Percentiles rank a stretch among this genome's conserved stretches.
Evolutionary conservation across 1,139 yeast species (phyloP).

Genomic region (Magnusiomyces ingens): DNA sequence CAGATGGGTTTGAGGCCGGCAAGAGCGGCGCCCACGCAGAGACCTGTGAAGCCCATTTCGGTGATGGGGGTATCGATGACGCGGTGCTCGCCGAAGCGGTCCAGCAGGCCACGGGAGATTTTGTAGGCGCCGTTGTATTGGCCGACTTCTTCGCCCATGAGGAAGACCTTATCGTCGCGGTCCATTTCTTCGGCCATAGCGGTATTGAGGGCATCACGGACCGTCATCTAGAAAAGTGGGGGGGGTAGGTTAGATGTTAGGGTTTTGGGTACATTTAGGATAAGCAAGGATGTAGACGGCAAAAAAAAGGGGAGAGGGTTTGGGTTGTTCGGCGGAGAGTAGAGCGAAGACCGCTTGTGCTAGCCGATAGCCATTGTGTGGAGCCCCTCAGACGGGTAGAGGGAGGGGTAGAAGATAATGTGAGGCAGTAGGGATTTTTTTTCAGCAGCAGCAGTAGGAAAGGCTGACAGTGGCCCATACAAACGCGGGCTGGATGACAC

Average conservation of each 20-base stretch:
- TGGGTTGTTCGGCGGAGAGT: not conserved
- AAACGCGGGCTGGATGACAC: no score
- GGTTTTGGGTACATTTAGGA: not conserved
- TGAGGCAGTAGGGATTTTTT: no score
- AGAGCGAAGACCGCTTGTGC: not conserved
- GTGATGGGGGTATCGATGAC: conserved; percentile 97
- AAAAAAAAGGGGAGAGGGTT: not conserved
- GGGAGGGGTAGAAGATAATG: no score
- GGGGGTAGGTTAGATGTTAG: not conserved
- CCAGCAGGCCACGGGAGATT: conserved; percentile 90
- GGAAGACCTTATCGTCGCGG: conserved; percentile 86
- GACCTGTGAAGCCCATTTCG: conserved; percentile 98
- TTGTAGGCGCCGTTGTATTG: conserved; percentile 99
- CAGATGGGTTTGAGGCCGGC: conserved; percentile 96
- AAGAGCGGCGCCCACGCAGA: conserved; percentile 95
- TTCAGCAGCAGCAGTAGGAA: no score
- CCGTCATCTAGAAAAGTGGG: conserved; percentile 47
- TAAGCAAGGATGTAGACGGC: not conserved
- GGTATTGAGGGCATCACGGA: conserved; percentile 92
- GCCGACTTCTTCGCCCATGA: conserved; percentile 99
- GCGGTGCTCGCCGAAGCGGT: conserved; percentile 95
- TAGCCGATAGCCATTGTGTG: no score
- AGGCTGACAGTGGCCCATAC: no score
- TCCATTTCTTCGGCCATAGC: conserved; percentile 98
- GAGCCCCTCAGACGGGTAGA: no score